phyloP scores from a whole-genome alignment of 1,284 basidiomycete species.

The Papiliotrema nemorosa region DNA sequence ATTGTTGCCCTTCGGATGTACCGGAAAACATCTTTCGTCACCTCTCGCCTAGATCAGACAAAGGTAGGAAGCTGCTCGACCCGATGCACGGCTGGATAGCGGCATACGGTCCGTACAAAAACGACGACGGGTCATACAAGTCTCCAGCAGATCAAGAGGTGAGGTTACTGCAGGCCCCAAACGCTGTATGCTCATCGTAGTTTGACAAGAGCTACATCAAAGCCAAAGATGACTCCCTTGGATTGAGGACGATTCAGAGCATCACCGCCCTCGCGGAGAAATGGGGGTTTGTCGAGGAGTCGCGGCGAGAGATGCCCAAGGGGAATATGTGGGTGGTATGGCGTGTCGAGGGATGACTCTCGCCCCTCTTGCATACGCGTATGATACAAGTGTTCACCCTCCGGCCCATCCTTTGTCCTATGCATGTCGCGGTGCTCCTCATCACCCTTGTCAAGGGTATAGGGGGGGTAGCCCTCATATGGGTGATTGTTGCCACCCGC shows the following conservation, averaged over 20 bases:
- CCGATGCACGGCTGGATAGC: conserved; percentile 26
- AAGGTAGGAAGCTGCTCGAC: conserved; percentile 9
- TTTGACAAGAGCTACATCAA: conserved; percentile 34
- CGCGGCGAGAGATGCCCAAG: conserved; percentile 30
- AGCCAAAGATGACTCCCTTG: conserved; percentile 21
- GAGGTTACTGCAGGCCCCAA: background rate
- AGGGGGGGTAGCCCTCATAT: too few species aligned
- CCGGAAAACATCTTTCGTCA: conserved; percentile 37
- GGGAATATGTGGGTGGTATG: conserved; percentile 43
- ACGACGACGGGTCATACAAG: conserved; percentile 36
- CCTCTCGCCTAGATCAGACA: conserved; percentile 18
- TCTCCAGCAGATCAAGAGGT: conserved; percentile 30
- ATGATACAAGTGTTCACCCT: too few species aligned
- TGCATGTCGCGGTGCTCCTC: too few species aligned
- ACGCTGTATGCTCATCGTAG: conserved; percentile 12
- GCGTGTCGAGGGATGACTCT: conserved; percentile 9
- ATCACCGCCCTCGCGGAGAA: conserved; percentile 24
- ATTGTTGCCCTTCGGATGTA: conserved; percentile 29
- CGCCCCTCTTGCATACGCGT: background rate
- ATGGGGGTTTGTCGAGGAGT: conserved; percentile 34
- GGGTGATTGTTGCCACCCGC: too few species aligned
- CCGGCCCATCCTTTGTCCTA: too few species aligned
- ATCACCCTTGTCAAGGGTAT: too few species aligned
- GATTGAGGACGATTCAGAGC: conserved; percentile 25
- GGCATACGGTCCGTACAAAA: conserved; percentile 34